Evolutionary conservation across 2,329 filamentous ascomycete species (phyloP), one percentile per base, ranked within the genome.

Genomic region (Exutisphaerella laricina): DNA sequence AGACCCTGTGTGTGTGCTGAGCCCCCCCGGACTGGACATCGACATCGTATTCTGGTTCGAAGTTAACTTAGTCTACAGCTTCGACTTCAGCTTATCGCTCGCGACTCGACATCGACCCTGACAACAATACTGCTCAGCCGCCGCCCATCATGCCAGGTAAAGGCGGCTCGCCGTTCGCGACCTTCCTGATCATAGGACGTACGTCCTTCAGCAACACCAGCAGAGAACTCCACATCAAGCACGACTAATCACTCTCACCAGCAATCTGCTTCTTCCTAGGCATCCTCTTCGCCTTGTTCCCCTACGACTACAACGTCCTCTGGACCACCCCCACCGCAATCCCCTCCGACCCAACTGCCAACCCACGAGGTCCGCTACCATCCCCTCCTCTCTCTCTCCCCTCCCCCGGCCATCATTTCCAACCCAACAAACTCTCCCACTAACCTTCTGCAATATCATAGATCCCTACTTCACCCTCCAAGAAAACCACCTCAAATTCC

Each of bases 171-270:
- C 62, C 88, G 37, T 98, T 98, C 66, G 88, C 89, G 67, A 96
- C 92, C 34, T 96, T 95, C 64, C 83, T 98, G 68, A 96, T 98
- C 63, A 83, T 97, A 56, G 89, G 88, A 54, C 88, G 90, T 96
- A 78, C 64, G 87, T 79, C 39, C 29, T n/a, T n/a, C n/a, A n/a
- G n/a, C n/a, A n/a, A n/a, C n/a, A n/a, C n/a, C n/a, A n/a, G n/a
- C n/a, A n/a, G n/a, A n/a, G n/a, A n/a, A n/a, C n/a, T n/a, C n/a
- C n/a, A n/a, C n/a, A n/a, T n/a, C n/a, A n/a, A n/a, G n/a, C n/a
- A n/a, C n/a, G n/a, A 43, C 21, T 38, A 33, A 39, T 22, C 18
- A 23, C 25, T 39, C 20, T 38, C 29, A 6, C 31, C 26, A 74
- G 71, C 71, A 48, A 88, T 85, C 54, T 95, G 87, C 68, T 98